Evolutionary conservation across 73 alveolate species (phyloP), one percentile per base, ranked within the genome.

Genomic region (Tetrahymena borealis): DNA sequence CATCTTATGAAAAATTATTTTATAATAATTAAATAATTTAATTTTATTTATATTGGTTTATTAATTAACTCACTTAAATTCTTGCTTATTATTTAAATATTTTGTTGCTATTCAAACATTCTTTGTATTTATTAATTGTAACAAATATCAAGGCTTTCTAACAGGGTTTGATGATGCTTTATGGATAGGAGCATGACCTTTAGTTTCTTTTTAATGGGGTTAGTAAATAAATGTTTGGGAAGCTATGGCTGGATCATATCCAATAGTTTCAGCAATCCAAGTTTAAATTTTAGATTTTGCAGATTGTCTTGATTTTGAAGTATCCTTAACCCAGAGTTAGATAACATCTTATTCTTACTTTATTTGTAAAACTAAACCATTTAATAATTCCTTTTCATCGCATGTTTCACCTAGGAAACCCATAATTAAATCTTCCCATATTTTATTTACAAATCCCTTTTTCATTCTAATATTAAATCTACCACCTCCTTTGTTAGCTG

Each of bases 401-500:
- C 96, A 94, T 79, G 94, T 96, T 78, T 96, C 97, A 16, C 99
- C 98, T 32, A 97, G 94, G 90, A 97, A 92, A n/a, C 95, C 96
- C 78, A 97, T 90, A 43, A 95, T 94, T 91, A 97, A 94, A 78
- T 97, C 98, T 91, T 97, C 99, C 99, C 99, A 97, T 43, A 97
- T 93, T 38, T 92, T 91, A 91, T 96, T 97, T 12, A 97, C 94
- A 91, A 38, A 94, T 9, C 97, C 99, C 91, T 96, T 96, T 78
- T 94, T 96, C 85, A 97, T 85, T 94, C 96, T 94, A 36, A 97
- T 91, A 90, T 91, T 92, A 95, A 96, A 94, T 94, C 97, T 94
- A 16, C 98, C 99, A 20, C 99, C 99, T 60, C 90, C 91, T 92
- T 97, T 97, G 93, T 97, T 97, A 20, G 96, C 97, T 93, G 94